Base-by-base conservation (phyloP, 371 early-diverging fungal genomes). In the Thermomucor indicae-seudaticae region DNA sequence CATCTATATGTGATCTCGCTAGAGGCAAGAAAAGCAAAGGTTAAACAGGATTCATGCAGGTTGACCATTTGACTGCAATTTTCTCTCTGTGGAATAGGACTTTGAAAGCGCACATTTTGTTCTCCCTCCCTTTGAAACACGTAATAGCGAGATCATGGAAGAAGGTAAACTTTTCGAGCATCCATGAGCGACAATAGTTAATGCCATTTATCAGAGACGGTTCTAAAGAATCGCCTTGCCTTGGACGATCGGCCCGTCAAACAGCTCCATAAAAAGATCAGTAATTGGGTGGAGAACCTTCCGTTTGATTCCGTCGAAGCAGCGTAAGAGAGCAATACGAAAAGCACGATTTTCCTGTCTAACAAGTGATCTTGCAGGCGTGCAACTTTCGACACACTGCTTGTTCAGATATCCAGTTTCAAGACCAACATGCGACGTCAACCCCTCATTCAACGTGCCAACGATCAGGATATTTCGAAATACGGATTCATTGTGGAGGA, bases 361-460 rank as follows among this genome's bases (percentile, higher is more conserved):
- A 27, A 27, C 3, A 29, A 42, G 24, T 2, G 10, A 27, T 34
- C 4, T 11, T 49, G 28, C 57, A 77, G 77, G 22, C 67, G 58
- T 43, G 46, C 54, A 49, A 50, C 50, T 16, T 64, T 57, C 31
- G 71, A 71, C 47, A 52, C 62, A 8, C 28, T 77, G 1, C 35
- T 74, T n/a, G 48, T 70, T 23, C 53, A 55, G 17, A 41, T 74
- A 17, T 29, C 60, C 19, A 62, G 58, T 16, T 77, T 74, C 45
- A 61, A 72, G 62, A 62, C 67, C 25, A 58, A 28, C 32, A 55
- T 72, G 31, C 61, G 61, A 30, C 64, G 73, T 17, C 64, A 65
- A 37, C 64, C 70, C 16, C 49, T 51, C 6, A 52, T 80, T 23
- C 77, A 72, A 51, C 57, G 60, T 16, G 79, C 75, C 50, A 80